These are phyloP conservation scores for Diaporthe caulivora DNA, from an alignment of 2,329 filamentous ascomycete genomes.

Conservation along the genomic window DNA sequence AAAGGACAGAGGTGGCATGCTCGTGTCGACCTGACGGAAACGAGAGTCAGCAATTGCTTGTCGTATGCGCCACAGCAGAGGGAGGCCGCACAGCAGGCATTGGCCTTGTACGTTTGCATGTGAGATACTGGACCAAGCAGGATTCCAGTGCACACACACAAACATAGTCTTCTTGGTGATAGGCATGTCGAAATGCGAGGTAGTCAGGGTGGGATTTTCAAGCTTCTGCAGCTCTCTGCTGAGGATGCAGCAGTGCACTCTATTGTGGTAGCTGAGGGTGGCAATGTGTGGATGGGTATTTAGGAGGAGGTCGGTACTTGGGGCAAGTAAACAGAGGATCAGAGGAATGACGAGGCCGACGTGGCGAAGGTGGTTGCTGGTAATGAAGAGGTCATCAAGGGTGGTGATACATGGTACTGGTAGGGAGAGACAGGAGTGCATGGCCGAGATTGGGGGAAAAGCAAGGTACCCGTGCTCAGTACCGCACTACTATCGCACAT, in stretches of 20 bases:
- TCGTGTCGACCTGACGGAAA: slow-evolving; percentile 5
- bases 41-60: slow-evolving; percentile 22
- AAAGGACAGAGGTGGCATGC: background rate
- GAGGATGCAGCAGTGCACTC: background rate
- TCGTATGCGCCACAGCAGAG: background rate
- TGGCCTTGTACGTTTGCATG: slow-evolving; percentile 17
- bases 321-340: background rate
- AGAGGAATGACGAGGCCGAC: background rate
- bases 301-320: background rate
- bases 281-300: too few relatives aligned
- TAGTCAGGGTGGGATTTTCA: background rate
- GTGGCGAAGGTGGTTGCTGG: background rate
- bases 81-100: slow-evolving; percentile 28
- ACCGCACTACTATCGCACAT: too few relatives aligned
- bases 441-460: background rate
- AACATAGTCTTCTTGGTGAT: background rate
- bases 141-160: background rate
- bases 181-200: background rate
- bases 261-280: too few relatives aligned
- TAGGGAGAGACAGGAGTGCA: slow-evolving; percentile 11
- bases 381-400: background rate
- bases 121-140: slow-evolving; percentile 21
- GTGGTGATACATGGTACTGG: background rate
- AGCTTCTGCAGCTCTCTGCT: slow-evolving; percentile 2
- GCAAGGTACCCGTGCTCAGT: background rate